Percentiles rank a stretch among this genome's conserved stretches.
phyloP scores from a whole-genome alignment of 179 eudicot species.

The Amaranthus tricolor region DNA sequence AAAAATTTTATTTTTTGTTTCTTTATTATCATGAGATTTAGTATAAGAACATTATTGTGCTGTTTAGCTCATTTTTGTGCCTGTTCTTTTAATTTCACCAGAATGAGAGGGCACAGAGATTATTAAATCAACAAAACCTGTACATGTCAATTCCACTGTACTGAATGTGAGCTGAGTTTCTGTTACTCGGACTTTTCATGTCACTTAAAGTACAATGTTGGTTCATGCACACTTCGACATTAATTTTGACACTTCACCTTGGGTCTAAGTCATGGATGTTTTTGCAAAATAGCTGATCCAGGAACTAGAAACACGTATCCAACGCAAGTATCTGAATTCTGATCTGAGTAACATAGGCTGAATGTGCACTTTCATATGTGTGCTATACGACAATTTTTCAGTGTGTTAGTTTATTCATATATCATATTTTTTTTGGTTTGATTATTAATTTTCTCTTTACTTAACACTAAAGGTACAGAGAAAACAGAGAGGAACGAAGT shows the following conservation, averaged over 20 bases:
- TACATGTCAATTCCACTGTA: neutral
- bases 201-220: too few species aligned
- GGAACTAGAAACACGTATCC: too few species aligned
- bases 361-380: conserved; percentile 3
- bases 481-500: conserved; percentile 57
- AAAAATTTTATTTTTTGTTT: neutral
- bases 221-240: too few species aligned
- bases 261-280: too few species aligned
- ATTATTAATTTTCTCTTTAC: conserved; percentile 3
- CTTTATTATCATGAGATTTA: neutral
- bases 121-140: neutral
- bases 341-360: too few species aligned
- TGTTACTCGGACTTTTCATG: too few species aligned
- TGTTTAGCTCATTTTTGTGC: neutral
- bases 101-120: neutral
- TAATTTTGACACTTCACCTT: too few species aligned
- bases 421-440: neutral
- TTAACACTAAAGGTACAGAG: conserved; percentile 58
- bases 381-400: neutral
- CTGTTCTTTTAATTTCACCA: neutral
- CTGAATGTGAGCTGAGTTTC: neutral
- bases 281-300: too few species aligned
- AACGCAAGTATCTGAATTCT: too few species aligned
- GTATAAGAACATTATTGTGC: neutral
- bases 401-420: neutral